A percentile compares a stretch with the other conserved stretches of the same genome.
phyloP scores from a whole-genome alignment of 2,329 filamentous ascomycete genomes.

The Ciborinia camelliae region DNA sequence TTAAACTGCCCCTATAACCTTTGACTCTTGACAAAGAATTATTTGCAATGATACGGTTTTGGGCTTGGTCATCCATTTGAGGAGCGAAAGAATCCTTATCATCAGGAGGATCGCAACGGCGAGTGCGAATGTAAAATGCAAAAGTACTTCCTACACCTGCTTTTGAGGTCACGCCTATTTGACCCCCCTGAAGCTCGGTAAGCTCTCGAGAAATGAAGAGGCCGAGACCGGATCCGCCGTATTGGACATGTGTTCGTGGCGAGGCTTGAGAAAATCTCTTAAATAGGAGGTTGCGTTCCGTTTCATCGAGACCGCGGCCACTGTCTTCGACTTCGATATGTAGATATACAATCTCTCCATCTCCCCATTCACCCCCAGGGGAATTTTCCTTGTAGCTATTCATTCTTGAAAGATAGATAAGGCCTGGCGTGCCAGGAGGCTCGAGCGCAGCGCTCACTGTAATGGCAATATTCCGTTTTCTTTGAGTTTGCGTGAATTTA shows the following conservation, averaged over 20 bases:
- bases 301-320: slow-evolving; percentile 66
- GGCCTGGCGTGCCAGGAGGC: slow-evolving; percentile 11
- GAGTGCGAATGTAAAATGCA: slow-evolving; percentile 61
- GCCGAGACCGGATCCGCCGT: slow-evolving; percentile 75
- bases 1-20: background rate
- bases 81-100: background rate
- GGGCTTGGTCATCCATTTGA: slow-evolving; percentile 12
- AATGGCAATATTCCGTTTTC: slow-evolving; percentile 53
- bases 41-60: slow-evolving; percentile 8
- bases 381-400: slow-evolving; percentile 31
- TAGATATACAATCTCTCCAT: slow-evolving; percentile 67
- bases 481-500: slow-evolving; percentile 70
- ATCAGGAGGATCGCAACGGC: slow-evolving; percentile 20
- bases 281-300: slow-evolving; percentile 73
- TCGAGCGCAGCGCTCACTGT: slow-evolving; percentile 29
- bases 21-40: slow-evolving; percentile 13
- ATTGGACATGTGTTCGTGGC: slow-evolving; percentile 71
- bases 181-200: slow-evolving; percentile 77
- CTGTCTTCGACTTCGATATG: slow-evolving; percentile 74
- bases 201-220: slow-evolving; percentile 75
- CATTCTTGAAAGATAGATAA: slow-evolving; percentile 31
- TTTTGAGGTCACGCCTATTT: slow-evolving; percentile 70
- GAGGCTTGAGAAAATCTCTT: slow-evolving; percentile 72
- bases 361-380: slow-evolving; percentile 54
- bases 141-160: slow-evolving; percentile 70